Percentiles rank a stretch among this genome's conserved stretches.
Evolutionary conservation across 768 basidiomycete genomes (phyloP).

Genomic region (Termitomyces sp.): DNA sequence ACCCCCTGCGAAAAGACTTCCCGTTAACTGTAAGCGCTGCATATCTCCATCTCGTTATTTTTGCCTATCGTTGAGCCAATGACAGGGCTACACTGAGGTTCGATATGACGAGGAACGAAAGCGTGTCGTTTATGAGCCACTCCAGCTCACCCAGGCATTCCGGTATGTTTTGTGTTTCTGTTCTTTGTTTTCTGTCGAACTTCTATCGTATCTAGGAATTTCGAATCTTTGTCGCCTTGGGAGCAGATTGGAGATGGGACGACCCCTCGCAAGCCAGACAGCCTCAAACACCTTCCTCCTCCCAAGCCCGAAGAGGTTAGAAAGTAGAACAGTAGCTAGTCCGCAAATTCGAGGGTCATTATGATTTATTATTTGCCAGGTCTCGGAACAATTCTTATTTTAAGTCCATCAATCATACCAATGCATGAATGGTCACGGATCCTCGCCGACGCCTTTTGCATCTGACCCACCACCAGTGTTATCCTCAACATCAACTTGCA

Average conservation of each 20-base stretch:
- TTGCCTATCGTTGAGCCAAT: neutral
- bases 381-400: slow-evolving; percentile 2
- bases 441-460: slow-evolving; percentile 15
- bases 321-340: slow-evolving; percentile 43
- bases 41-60: neutral
- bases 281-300: slow-evolving; percentile 70
- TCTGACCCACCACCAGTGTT: slow-evolving; percentile 7
- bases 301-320: slow-evolving; percentile 76
- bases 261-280: slow-evolving; percentile 50
- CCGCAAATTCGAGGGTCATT: slow-evolving; percentile 1
- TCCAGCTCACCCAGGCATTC: slow-evolving; percentile 98
- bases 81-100: slow-evolving; percentile 95
- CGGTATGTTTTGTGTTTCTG: slow-evolving; percentile 44
- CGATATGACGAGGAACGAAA: slow-evolving; percentile 98
- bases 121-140: slow-evolving; percentile 94
- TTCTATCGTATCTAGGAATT: slow-evolving; percentile 58
- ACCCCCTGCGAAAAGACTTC: slow-evolving; percentile 97
- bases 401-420: slow-evolving; percentile 16
- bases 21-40: slow-evolving; percentile 73
- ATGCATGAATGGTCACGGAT: slow-evolving; percentile 28
- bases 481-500: slow-evolving; percentile 8
- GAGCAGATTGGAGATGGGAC: slow-evolving; percentile 80
- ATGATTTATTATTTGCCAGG: slow-evolving; percentile 8
- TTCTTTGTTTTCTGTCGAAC: neutral
- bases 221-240: slow-evolving; percentile 91